Conservation (phyloP, 1,284 basidiomycete species). For the Heimioporus retisporus region DNA sequence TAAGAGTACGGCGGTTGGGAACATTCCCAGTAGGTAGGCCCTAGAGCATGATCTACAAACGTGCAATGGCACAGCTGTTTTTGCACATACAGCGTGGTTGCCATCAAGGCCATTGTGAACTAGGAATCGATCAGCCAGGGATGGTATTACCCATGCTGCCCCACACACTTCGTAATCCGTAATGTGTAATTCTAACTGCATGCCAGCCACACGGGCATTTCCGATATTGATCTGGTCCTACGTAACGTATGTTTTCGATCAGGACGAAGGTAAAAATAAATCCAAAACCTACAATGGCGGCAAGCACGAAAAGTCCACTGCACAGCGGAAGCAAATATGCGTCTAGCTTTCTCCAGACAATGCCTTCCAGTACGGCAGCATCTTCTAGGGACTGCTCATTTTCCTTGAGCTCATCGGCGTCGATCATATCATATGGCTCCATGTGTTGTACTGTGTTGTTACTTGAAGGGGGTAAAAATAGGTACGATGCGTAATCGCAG, state of each 20-base stretch:
- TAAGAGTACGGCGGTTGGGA: conserved; percentile 69
- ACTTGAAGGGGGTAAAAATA: too few relatives aligned
- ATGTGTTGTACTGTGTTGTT: too few relatives aligned
- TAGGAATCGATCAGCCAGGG: conserved; percentile 18
- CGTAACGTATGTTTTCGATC: too few relatives aligned
- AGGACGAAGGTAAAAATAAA: not conserved
- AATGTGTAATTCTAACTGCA: conserved; percentile 63
- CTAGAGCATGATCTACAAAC: conserved; percentile 37
- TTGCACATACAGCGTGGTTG: conserved; percentile 60
- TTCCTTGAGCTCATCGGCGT: too few relatives aligned
- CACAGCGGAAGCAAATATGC: conserved; percentile 27
- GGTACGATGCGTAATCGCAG: too few relatives aligned
- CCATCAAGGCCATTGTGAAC: conserved; percentile 63
- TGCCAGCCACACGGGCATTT: conserved; percentile 68
- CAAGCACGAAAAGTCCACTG: conserved; percentile 25
- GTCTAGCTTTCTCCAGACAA: conserved; percentile 59
- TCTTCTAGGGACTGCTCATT: too few relatives aligned
- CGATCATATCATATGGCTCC: too few relatives aligned
- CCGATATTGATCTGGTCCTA: conserved; percentile 58
- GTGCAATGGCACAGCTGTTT: not conserved
- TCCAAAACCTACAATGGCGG: conserved; percentile 40
- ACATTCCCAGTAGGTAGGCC: conserved; percentile 65
- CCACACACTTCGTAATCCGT: conserved; percentile 53
- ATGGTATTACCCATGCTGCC: not conserved
- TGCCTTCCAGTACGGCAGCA: conserved; percentile 36